These are phyloP conservation scores for Prunus yedoensis DNA, from an alignment of 331 rosid genomes.

Conservation along the genomic window DNA sequence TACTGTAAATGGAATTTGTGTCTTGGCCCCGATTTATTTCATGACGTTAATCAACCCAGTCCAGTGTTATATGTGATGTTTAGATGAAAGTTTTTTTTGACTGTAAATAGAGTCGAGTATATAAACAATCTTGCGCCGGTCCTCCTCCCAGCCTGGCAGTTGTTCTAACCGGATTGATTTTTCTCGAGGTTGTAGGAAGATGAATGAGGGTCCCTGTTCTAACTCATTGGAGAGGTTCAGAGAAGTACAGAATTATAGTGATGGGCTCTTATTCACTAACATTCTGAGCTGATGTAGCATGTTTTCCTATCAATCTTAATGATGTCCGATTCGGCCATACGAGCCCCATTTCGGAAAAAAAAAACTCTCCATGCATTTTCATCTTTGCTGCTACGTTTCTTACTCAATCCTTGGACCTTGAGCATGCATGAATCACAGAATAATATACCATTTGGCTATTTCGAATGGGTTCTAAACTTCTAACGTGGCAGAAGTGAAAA, in stretches of 20 bases:
- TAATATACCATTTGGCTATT: too few species aligned
- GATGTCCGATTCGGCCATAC: neutral
- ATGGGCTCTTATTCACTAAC: neutral
- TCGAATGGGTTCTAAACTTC: too few species aligned
- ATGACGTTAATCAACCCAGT: conserved; percentile 15
- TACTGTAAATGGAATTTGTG: conserved; percentile 39
- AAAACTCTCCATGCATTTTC: neutral
- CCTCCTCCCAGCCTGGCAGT: neutral
- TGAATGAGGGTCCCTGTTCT: conserved; percentile 6
- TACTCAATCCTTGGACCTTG: too few species aligned
- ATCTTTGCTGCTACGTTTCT: too few species aligned
- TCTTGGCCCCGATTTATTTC: conserved; percentile 16
- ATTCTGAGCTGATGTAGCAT: conserved; percentile 6
- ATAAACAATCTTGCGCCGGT: neutral
- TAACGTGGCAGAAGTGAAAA: too few species aligned
- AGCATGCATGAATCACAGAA: too few species aligned
- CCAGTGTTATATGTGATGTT: conserved; percentile 41
- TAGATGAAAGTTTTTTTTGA: conserved; percentile 30
- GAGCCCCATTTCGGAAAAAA: neutral
- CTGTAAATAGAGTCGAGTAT: conserved; percentile 29
- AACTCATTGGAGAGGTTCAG: neutral
- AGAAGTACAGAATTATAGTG: neutral
- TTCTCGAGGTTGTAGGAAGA: conserved; percentile 9
- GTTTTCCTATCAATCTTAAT: neutral
- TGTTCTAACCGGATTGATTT: conserved; percentile 8